A percentile compares a stretch with the other conserved stretches of the same genome.
phyloP scores from a whole-genome alignment of 2,329 filamentous ascomycete genomes.

The Anisogramma anomala region DNA sequence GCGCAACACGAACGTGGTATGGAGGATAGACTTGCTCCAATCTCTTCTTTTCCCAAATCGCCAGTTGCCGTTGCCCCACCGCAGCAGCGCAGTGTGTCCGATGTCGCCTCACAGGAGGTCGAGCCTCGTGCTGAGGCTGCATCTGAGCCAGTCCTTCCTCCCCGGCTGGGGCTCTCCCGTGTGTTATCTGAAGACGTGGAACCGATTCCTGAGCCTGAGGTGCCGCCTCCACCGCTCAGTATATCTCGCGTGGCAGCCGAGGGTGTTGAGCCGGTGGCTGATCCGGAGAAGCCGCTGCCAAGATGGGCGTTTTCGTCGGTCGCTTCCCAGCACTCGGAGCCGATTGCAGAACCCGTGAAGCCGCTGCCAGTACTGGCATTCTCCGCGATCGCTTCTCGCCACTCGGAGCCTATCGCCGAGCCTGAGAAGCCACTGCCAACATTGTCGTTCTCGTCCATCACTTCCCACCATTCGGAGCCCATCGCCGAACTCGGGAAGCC shows the following conservation, averaged over 20 bases:
- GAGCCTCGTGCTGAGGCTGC: constrained; percentile 27
- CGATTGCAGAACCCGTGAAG: constrained; percentile 11
- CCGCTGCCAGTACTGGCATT: constrained; percentile 18
- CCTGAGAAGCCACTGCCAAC: constrained; percentile 18
- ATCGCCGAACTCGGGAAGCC: constrained; percentile 10
- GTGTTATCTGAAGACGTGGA: constrained; percentile 21
- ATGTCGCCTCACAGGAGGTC: constrained; percentile 32
- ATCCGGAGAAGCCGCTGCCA: constrained; percentile 13
- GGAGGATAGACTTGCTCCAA: too few species aligned
- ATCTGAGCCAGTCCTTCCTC: constrained; percentile 23
- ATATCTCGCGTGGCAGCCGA: constrained; percentile 16
- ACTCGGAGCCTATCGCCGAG: constrained; percentile 19
- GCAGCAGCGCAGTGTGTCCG: constrained; percentile 32
- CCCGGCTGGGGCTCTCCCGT: constrained; percentile 23
- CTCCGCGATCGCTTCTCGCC: constrained; percentile 11
- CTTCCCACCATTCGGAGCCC: constrained; percentile 12
- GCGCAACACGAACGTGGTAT: too few species aligned
- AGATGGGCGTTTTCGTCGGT: constrained; percentile 17
- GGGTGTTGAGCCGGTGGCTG: constrained; percentile 20
- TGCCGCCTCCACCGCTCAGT: constrained; percentile 11
- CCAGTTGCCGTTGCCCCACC: constrained; percentile 27
- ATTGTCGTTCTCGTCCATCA: constrained; percentile 14
- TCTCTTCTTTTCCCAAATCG: too few species aligned
- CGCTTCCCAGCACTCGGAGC: constrained; percentile 14
- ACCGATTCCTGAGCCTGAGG: constrained; percentile 16